Conservation (phyloP, 371 early-diverging fungal genomes). For the Coemansia sp. region DNA sequence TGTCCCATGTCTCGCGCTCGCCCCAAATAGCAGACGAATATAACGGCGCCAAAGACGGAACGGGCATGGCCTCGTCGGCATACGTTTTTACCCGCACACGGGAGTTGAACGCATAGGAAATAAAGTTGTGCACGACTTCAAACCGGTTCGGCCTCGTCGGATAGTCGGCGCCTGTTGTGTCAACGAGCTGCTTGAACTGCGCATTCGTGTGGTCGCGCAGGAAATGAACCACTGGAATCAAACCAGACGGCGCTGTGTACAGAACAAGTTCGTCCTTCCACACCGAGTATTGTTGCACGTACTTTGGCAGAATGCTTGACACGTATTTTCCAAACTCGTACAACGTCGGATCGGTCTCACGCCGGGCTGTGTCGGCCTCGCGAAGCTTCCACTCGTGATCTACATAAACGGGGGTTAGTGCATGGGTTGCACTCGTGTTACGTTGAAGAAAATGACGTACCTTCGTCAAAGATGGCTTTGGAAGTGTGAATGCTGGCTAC, state of each 20-base stretch:
- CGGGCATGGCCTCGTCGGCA: conserved; percentile 84
- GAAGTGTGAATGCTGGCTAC: conserved; percentile 28
- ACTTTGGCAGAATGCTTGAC: conserved; percentile 85
- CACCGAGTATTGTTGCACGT: conserved; percentile 92
- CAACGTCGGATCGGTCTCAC: conserved; percentile 48
- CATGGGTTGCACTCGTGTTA: not conserved
- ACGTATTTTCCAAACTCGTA: conserved; percentile 91
- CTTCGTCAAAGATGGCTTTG: conserved; percentile 20
- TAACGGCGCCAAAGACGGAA: conserved; percentile 76
- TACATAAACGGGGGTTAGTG: not conserved
- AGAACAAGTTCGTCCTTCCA: conserved; percentile 97
- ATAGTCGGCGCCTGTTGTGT: conserved; percentile 88
- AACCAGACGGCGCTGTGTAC: conserved; percentile 78
- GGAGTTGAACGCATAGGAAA: conserved; percentile 85
- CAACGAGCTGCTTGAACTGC: conserved; percentile 89
- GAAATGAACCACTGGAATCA: conserved; percentile 79
- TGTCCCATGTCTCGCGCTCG: conserved; percentile 97
- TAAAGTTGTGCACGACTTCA: conserved; percentile 92
- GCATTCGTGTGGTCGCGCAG: conserved; percentile 90
- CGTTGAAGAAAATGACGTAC: not conserved
- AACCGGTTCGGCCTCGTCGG: conserved; percentile 90
- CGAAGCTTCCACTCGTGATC: conserved; percentile 32
- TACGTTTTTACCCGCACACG: conserved; percentile 97
- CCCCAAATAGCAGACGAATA: conserved; percentile 93
- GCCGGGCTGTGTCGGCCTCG: conserved; percentile 39